Evolutionary conservation across 768 basidiomycete species (phyloP), one percentile per base, ranked within the genome.

Genomic region (Agaricus bisporus): DNA sequence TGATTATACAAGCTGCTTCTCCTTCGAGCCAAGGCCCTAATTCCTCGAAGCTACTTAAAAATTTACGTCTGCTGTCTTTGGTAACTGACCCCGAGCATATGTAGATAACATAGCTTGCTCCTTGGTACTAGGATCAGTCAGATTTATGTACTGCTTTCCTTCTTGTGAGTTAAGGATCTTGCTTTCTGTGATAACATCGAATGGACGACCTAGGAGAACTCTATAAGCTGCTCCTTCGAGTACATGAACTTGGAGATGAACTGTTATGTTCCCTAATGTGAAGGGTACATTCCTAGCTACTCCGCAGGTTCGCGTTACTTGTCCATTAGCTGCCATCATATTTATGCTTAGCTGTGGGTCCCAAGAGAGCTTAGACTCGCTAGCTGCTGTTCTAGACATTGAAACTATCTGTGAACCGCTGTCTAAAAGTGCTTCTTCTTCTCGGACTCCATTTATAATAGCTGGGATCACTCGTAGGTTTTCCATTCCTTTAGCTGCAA

Each of bases 201-300:
- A 68, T 3, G 69, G 66, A 28, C 67, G 45, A 4, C 68, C 68
- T 1, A 70, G 46, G 5, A 70, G 35, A 1, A 70, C 60, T 12
- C 58, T 56, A 47, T 70, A 70, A 0, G 67, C 59, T 0, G 61
- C 60, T 1, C 51, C 49, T 17, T 56, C 37, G 7, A 69, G 60
- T 3, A 69, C 55, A 41, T 69, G 68, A 6, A 66, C 59, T 58
- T 69, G 68, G 1, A 69, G 26, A 28, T 60, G 66, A 2, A 65
- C 12, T 0, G 51, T 59, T 1, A 68, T 39, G 10, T 55, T 55
- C 1, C 59, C 64, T 29, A 66, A 59, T 4, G 35, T 43, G 37
- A 69, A 66, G 0, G 61, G 54, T 0, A 71, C 61, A 49, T 70
- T 64, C 10, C 48, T 20, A 9, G 65, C 66, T 35, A 70, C 18